These are phyloP conservation scores for Mallotus repandus DNA, from an alignment of 441 rosid genomes.

Conservation along the genomic window DNA sequence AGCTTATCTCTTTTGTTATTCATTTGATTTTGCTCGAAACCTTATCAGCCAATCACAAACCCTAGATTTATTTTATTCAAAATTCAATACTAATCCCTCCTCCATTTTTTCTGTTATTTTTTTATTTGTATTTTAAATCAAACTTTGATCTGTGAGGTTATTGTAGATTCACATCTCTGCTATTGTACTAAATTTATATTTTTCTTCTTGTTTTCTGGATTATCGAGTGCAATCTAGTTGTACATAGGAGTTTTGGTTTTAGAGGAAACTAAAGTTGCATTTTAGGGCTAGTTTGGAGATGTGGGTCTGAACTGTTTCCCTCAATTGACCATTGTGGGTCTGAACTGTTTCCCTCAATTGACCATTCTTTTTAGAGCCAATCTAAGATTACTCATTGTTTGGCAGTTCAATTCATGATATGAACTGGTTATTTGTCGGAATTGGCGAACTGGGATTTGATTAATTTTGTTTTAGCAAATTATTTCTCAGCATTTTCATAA, in stretches of 20 bases:
- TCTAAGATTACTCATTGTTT: background rate
- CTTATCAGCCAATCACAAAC: too few species aligned
- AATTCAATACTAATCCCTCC: background rate
- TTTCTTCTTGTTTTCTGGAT: background rate
- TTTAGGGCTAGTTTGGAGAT: constrained; percentile 27
- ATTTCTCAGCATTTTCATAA: background rate
- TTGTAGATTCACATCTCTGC: background rate
- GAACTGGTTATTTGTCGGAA: constrained; percentile 1
- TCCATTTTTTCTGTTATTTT: background rate
- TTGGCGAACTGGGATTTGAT: constrained; percentile 24
- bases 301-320: too few species aligned
- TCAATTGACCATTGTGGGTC: too few species aligned
- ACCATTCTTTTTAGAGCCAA: background rate
- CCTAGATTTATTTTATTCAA: constrained; percentile 25
- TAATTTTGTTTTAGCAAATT: background rate
- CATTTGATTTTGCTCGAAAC: constrained; percentile 27
- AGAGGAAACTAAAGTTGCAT: constrained; percentile 23
- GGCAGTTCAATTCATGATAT: background rate
- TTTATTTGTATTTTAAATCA: background rate
- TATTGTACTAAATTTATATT: background rate
- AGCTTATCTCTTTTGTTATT: constrained; percentile 14
- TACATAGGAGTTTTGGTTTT: constrained; percentile 19
- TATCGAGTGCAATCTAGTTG: background rate
- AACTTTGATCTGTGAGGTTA: constrained; percentile 20
- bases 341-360: constrained; percentile 8